Conservation (phyloP, 139 green algal genomes). For the Chlorella sp. region DNA sequence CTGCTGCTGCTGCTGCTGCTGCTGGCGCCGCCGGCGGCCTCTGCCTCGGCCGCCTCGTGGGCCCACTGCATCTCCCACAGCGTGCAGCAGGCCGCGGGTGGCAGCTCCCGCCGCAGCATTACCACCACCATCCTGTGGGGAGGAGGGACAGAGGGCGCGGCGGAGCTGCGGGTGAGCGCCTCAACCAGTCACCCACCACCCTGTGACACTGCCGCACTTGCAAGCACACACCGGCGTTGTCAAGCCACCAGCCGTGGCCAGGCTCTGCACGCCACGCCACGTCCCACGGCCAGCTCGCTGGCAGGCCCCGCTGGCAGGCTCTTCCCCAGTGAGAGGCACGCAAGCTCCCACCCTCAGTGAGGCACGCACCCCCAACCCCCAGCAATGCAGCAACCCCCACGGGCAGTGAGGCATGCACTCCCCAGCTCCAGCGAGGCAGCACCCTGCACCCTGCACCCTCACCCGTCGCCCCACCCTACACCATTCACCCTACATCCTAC, state of each 20-base stretch:
- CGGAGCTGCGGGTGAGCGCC: neutral
- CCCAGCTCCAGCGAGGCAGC: too few relatives aligned
- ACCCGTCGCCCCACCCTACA: too few relatives aligned
- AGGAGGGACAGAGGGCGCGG: neutral
- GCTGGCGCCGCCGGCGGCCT: neutral
- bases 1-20: conserved; percentile 19
- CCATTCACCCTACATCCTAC: too few relatives aligned
- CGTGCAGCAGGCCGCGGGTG: conserved; percentile 55
- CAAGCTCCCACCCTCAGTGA: too few relatives aligned
- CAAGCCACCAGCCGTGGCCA: neutral
- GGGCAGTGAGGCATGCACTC: too few relatives aligned
- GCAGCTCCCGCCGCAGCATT: conserved; percentile 80
- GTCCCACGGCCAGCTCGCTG: too few relatives aligned
- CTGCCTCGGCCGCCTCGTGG: neutral
- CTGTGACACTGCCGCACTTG: too few relatives aligned
- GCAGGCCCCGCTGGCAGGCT: too few relatives aligned
- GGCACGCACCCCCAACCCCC: too few relatives aligned
- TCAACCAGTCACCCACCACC: neutral
- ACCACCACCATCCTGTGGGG: conserved; percentile 60
- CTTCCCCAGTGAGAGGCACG: too few relatives aligned
- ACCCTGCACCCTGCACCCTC: too few relatives aligned
- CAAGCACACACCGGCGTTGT: neutral
- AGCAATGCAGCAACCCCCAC: too few relatives aligned
- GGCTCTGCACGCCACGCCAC: neutral
- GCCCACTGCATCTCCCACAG: conserved; percentile 47